phyloP scores from a whole-genome alignment of 2,329 filamentous ascomycete species.

The Fusarium sp. region DNA sequence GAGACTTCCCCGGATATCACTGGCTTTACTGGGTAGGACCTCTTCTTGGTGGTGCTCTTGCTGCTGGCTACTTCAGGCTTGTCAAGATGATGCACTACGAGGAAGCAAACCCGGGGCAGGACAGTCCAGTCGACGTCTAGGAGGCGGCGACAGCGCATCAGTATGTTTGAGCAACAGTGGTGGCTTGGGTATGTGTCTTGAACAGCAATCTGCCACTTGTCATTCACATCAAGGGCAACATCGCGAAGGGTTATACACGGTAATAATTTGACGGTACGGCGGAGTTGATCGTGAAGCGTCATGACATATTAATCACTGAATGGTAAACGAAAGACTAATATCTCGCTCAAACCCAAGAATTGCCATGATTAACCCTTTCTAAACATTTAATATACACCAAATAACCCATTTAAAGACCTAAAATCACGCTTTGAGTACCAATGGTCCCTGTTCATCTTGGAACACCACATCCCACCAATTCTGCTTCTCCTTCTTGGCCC shows the following conservation, averaged over 20 bases:
- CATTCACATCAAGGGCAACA: neutral
- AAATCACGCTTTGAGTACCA: slow-evolving; percentile 8
- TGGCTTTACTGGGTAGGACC: slow-evolving; percentile 65
- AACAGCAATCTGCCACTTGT: neutral
- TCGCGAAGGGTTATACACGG: no score
- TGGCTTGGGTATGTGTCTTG: neutral
- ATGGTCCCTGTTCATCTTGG: slow-evolving; percentile 9
- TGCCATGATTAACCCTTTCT: neutral
- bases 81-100: slow-evolving; percentile 60
- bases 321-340: neutral
- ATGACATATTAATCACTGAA: neutral
- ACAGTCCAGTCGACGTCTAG: slow-evolving; percentile 24
- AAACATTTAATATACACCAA: neutral
- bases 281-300: no score
- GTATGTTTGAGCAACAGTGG: neutral
- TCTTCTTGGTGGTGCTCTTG: slow-evolving; percentile 55
- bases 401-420: neutral
- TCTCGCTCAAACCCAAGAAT: neutral
- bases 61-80: slow-evolving; percentile 57
- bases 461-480: slow-evolving; percentile 25
- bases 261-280: no score
- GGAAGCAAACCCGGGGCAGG: slow-evolving; percentile 55
- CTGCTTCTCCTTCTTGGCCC: slow-evolving; percentile 22
- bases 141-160: neutral
- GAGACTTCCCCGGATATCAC: slow-evolving; percentile 53